A percentile compares a stretch with the other conserved stretches of the same genome.
Evolutionary conservation across 2,329 filamentous ascomycete genomes (phyloP).

Genomic region (Orbilia blumenaviensis): DNA sequence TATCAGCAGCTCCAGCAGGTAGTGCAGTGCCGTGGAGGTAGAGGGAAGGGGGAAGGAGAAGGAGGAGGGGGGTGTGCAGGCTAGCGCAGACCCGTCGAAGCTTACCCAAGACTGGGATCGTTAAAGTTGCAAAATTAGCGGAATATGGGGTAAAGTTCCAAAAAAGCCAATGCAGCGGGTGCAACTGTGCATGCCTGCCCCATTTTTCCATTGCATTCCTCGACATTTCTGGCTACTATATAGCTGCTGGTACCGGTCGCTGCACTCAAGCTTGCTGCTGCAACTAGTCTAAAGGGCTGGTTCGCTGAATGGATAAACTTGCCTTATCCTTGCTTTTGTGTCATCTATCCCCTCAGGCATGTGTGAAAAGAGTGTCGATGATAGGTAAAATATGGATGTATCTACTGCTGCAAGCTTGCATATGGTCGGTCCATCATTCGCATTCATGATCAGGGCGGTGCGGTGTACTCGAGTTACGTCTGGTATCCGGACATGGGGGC

Average conservation of each 20-base stretch:
- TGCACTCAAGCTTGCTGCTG: too few relatives aligned
- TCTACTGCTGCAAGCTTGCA: too few relatives aligned
- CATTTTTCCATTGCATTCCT: neutral
- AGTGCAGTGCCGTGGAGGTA: neutral
- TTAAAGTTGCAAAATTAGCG: neutral
- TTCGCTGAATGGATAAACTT: slow-evolving; percentile 20
- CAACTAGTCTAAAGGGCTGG: neutral
- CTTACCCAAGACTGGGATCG: slow-evolving; percentile 17
- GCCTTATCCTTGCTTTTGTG: slow-evolving; percentile 22
- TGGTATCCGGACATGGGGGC: too few relatives aligned
- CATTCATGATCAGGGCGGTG: too few relatives aligned
- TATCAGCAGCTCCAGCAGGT: neutral
- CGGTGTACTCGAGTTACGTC: neutral
- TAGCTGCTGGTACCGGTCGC: neutral
- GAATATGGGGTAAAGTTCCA: slow-evolving; percentile 45
- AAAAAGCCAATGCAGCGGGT: slow-evolving; percentile 9
- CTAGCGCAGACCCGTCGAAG: slow-evolving; percentile 18
- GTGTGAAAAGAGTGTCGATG: too few relatives aligned
- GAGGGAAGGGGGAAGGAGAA: neutral
- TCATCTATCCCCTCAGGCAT: neutral
- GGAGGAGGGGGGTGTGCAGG: slow-evolving; percentile 22
- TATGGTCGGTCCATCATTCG: too few relatives aligned
- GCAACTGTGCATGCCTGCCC: too few relatives aligned
- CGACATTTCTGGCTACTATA: too few relatives aligned
- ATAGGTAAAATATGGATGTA: too few relatives aligned